These are phyloP conservation scores for Clitopilus passeckerianus DNA, from an alignment of 768 basidiomycete species.

Conservation along the genomic window DNA sequence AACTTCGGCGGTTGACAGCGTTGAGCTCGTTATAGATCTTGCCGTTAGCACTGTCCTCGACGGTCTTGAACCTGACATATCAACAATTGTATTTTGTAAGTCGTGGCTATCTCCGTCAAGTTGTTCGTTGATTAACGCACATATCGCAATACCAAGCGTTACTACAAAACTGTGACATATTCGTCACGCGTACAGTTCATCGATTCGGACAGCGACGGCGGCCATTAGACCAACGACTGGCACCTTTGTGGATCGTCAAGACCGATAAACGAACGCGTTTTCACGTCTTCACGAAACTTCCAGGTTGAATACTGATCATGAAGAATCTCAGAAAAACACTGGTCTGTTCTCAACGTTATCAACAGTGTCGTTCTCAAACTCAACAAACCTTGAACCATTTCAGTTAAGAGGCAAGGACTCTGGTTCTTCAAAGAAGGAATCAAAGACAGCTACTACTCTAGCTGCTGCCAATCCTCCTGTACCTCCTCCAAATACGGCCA, in stretches of 20 bases:
- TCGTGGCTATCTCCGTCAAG: not conserved
- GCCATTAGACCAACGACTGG: conserved; percentile 12
- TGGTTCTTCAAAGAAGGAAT: conserved; percentile 65
- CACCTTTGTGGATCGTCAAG: conserved; percentile 7
- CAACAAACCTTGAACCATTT: conserved; percentile 6
- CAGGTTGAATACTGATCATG: conserved; percentile 36
- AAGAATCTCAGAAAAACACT: conserved; percentile 84
- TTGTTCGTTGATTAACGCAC: not conserved
- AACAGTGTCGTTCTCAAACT: conserved; percentile 10
- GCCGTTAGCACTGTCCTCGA: not conserved
- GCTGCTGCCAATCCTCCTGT: conserved; percentile 41
- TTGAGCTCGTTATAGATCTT: not conserved
- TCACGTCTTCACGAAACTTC: conserved; percentile 8
- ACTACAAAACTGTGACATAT: conserved; percentile 18
- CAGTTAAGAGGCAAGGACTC: conserved; percentile 70
- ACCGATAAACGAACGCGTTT: conserved; percentile 5
- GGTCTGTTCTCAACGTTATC: conserved; percentile 35
- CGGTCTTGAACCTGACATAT: not conserved
- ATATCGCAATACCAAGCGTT: not conserved
- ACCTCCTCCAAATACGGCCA: conserved; percentile 60
- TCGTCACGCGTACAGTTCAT: conserved; percentile 29
- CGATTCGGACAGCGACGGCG: conserved; percentile 29
- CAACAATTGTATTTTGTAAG: conserved; percentile 1
- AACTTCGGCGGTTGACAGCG: not conserved
- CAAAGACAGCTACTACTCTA: conserved; percentile 36